Evolutionary conservation across 73 alveolate species (phyloP), one percentile per base, ranked within the genome.

Genomic region (Paramecium sonneborni): DNA sequence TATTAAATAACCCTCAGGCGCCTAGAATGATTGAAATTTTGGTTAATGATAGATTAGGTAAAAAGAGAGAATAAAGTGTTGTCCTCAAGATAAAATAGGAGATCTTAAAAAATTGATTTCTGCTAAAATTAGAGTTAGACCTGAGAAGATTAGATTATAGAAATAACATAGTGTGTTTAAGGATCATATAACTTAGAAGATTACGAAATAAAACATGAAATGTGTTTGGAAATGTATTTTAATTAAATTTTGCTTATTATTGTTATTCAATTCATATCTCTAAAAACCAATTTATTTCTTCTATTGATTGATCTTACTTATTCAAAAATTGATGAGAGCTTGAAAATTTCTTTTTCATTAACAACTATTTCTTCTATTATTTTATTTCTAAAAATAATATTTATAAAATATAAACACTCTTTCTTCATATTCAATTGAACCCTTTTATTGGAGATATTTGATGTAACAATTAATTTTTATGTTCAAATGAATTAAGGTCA

Each of bases 121-220:
- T 24, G 99, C 98, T 12, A 98, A 97, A 52, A 97, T 96, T 11
- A 99, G 99, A 18, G 92, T 95, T 20, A 93, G 98, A 85, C 96
- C 98, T 34, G 99, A 97, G 18, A 97, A 97, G 95, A 96, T 97
- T n/a, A 94, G 97, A 57, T 93, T 97, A 23, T 94, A 97, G 94
- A 97, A 97, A 87, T 88, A 96, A 92, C 96, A 97, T 95, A 92
- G 62, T 67, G 93, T 95, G 12, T 97, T 93, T 95, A 97, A 97
- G 94, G 99, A 97, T 92, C 98, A 96, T 85, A 96, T 96, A 69
- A 97, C 99, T 23, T 97, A 38, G 99, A 96, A 58, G 99, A 97
- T 93, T 97, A 97, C 39, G 99, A 97, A 93, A 94, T 96, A 44
- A 93, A 95, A 23, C 98, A 97, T 84, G 99, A 98, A 15, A 93